Evolutionary conservation across 225 moss, liverwort and hornwort species (phyloP).

Genomic region (Takakia lepidozioides): DNA sequence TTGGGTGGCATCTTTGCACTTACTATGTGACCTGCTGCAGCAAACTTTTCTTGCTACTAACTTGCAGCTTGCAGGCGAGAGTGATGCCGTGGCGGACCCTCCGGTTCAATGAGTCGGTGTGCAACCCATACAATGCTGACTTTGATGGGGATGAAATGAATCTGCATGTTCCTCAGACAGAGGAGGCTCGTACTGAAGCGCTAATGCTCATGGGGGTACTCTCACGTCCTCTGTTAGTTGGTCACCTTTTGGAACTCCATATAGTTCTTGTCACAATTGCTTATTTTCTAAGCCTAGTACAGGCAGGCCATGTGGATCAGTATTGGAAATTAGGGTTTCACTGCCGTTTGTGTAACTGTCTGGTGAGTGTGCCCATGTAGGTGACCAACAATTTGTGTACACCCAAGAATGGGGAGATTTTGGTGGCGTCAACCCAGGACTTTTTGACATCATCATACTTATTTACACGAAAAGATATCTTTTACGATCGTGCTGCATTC

Average conservation of each 20-base stretch:
- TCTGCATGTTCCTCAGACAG: conserved; percentile 97
- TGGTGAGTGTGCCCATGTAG: conserved; percentile 21
- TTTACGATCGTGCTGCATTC: conserved; percentile 91
- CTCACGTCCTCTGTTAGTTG: conserved; percentile 6
- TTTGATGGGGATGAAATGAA: conserved; percentile 99
- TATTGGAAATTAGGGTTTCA: no score
- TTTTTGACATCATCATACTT: conserved; percentile 91
- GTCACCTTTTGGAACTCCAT: neutral
- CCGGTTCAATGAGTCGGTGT: conserved; percentile 93
- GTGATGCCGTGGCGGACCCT: conserved; percentile 98
- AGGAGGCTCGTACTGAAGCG: conserved; percentile 99
- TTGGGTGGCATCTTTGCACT: neutral
- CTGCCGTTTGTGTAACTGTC: neutral
- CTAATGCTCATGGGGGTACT: conserved; percentile 92
- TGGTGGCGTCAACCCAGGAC: conserved; percentile 97
- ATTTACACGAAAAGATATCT: conserved; percentile 88
- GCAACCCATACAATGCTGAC: conserved; percentile 99
- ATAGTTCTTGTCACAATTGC: no score
- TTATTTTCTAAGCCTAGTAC: neutral
- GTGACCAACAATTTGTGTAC: conserved; percentile 93
- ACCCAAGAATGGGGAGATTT: conserved; percentile 95
- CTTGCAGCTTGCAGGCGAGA: conserved; percentile 58
- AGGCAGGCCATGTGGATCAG: conserved; percentile 1
- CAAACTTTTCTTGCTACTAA: conserved; percentile 15
- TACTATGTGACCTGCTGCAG: no score